Evolutionary conservation across 768 basidiomycete species (phyloP).

Genomic region (Boletus huronensis): DNA sequence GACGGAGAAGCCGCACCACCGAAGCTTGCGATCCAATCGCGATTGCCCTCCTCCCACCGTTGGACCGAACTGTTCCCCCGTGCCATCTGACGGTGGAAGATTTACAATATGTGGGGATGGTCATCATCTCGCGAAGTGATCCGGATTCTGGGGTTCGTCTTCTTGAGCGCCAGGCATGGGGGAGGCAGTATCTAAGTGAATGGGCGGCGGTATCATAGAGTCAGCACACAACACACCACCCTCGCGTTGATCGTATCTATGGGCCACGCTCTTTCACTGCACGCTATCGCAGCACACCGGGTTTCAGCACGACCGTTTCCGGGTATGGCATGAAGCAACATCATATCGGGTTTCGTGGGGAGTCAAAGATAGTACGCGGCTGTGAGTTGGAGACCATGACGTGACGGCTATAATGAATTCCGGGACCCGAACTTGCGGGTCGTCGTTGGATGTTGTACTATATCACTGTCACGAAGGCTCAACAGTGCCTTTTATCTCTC

Average conservation of each 20-base stretch:
- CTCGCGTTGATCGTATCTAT: slow-evolving; percentile 4
- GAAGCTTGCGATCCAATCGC: slow-evolving; percentile 15
- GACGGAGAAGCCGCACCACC: slow-evolving; percentile 19
- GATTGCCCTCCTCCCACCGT: not conserved
- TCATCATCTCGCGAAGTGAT: slow-evolving; percentile 1
- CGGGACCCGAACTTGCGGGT: slow-evolving; percentile 20
- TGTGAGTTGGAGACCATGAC: slow-evolving; percentile 4
- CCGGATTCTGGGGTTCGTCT: not conserved
- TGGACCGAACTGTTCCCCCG: not conserved
- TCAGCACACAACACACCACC: not conserved
- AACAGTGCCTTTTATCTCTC: not conserved
- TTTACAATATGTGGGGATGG: not conserved
- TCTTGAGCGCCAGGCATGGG: not conserved
- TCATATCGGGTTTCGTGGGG: slow-evolving; percentile 1
- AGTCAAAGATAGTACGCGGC: slow-evolving; percentile 1
- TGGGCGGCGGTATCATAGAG: not conserved
- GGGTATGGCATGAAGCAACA: not conserved
- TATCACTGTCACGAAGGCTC: not conserved
- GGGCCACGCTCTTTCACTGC: not conserved
- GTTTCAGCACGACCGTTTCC: slow-evolving; percentile 3
- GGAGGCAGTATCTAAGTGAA: slow-evolving; percentile 14
- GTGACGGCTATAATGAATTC: slow-evolving; percentile 15
- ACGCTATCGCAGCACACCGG: not conserved
- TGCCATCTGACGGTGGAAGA: not conserved
- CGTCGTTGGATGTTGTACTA: not conserved